Conservation (phyloP, 2,329 filamentous ascomycete species). For the Cordyceps militaris region DNA sequence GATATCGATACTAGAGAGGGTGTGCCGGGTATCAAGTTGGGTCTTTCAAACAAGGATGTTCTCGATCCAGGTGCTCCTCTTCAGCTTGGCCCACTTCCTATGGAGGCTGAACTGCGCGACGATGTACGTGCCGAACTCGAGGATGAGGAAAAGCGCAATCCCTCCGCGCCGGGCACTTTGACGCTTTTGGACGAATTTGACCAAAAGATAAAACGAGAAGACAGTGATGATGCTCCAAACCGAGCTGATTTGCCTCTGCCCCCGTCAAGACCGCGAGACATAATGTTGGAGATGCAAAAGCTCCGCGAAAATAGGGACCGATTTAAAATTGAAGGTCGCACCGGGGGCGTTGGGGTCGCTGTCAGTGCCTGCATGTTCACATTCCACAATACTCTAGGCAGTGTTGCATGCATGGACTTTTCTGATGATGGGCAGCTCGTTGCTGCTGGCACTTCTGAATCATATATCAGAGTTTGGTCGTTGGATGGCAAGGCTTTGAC, state of each 20-base stretch:
- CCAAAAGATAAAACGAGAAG: slow-evolving; percentile 79
- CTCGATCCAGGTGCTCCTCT: slow-evolving; percentile 52
- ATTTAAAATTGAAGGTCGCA: slow-evolving; percentile 78
- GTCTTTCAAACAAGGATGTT: slow-evolving; percentile 54
- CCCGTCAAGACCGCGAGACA: slow-evolving; percentile 79
- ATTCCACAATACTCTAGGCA: slow-evolving; percentile 92
- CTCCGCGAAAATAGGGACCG: slow-evolving; percentile 88
- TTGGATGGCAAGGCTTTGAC: slow-evolving; percentile 77
- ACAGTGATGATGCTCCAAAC: slow-evolving; percentile 73
- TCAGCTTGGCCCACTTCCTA: slow-evolving; percentile 72
- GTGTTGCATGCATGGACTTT: slow-evolving; percentile 90
- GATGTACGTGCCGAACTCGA: slow-evolving; percentile 83
- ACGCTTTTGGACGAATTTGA: slow-evolving; percentile 84
- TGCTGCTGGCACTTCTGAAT: slow-evolving; percentile 84
- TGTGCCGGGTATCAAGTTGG: slow-evolving; percentile 56
- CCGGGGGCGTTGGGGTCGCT: slow-evolving; percentile 73
- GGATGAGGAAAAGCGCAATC: slow-evolving; percentile 73
- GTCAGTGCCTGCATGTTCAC: slow-evolving; percentile 96
- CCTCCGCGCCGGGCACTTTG: slow-evolving; percentile 62
- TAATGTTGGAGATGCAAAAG: slow-evolving; percentile 89
- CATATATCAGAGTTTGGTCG: slow-evolving; percentile 92
- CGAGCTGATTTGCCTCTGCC: slow-evolving; percentile 78
- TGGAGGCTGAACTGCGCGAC: slow-evolving; percentile 73
- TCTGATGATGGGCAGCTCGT: slow-evolving; percentile 84
- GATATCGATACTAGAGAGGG: slow-evolving; percentile 58